Evolutionary conservation across 176 grass and related monocot genomes (phyloP).

Genomic region (Oryza glaberrima): DNA sequence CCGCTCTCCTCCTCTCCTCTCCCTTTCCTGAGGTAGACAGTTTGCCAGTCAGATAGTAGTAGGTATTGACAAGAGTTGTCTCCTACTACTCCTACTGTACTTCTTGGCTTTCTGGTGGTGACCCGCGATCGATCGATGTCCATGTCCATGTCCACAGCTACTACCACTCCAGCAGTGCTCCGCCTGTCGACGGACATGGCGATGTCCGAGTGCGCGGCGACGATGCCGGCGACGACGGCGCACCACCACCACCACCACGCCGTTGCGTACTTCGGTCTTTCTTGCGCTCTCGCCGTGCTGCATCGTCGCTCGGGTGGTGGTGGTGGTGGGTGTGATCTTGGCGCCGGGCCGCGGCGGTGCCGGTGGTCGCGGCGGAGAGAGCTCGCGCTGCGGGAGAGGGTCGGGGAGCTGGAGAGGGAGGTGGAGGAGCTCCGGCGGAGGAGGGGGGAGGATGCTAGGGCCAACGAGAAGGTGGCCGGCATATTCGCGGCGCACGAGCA

Average conservation of each 20-base stretch:
- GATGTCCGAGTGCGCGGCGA: too few relatives aligned
- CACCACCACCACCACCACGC: neutral
- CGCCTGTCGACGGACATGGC: neutral
- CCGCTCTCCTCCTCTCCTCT: neutral
- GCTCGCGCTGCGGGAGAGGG: constrained; percentile 50
- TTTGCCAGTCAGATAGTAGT: neutral
- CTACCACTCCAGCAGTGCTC: neutral
- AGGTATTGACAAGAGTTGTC: neutral
- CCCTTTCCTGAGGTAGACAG: neutral
- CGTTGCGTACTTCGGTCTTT: constrained; percentile 50
- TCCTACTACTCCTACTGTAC: neutral
- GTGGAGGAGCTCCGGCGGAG: constrained; percentile 50
- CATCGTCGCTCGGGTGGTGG: constrained; percentile 34
- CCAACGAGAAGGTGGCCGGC: constrained; percentile 81
- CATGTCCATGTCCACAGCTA: neutral
- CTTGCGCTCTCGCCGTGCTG: constrained; percentile 64
- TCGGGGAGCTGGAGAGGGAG: constrained; percentile 40
- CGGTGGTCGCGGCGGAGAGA: constrained; percentile 46
- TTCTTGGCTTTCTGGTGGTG: too few relatives aligned
- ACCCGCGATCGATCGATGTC: too few relatives aligned
- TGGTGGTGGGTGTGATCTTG: constrained; percentile 38
- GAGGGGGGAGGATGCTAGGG: constrained; percentile 71
- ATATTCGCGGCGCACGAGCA: constrained; percentile 81
- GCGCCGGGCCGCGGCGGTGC: constrained; percentile 22
- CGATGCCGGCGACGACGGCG: neutral